A percentile compares a stretch with the other conserved stretches of the same genome.
Evolutionary conservation across 1,284 basidiomycete species (phyloP).

Genomic region (Ceratobasidium sp.): DNA sequence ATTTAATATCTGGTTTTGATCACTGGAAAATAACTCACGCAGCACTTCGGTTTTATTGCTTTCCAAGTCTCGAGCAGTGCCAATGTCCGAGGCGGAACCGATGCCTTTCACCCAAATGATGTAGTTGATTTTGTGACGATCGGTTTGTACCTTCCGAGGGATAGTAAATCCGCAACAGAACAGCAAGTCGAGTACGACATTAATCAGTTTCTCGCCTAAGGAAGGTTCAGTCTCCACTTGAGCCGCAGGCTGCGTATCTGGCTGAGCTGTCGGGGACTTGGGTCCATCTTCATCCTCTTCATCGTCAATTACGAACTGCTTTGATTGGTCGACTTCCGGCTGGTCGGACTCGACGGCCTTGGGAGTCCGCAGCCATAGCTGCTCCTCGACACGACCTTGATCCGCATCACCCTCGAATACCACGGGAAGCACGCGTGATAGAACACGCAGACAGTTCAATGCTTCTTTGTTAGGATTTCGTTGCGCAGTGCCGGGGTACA

Average conservation of each 20-base stretch:
- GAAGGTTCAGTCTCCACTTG: constrained; percentile 69
- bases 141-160: constrained; percentile 77
- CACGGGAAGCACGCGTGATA: constrained; percentile 87
- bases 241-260: constrained; percentile 50
- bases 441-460: constrained; percentile 86
- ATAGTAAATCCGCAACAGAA: constrained; percentile 94
- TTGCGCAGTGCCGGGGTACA: constrained; percentile 63
- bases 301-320: constrained; percentile 36
- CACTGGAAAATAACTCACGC: constrained; percentile 54
- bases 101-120: constrained; percentile 91
- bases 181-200: constrained; percentile 80
- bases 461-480: constrained; percentile 82
- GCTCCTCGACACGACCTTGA: constrained; percentile 70
- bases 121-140: constrained; percentile 87
- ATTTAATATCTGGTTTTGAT: background rate
- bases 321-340: constrained; percentile 13
- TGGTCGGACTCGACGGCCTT: constrained; percentile 45
- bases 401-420: constrained; percentile 85
- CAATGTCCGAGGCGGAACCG: constrained; percentile 80
- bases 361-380: constrained; percentile 75
- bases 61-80: constrained; percentile 74
- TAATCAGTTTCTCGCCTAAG: constrained; percentile 80
- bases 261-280: constrained; percentile 41
- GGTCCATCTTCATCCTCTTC: constrained; percentile 53
- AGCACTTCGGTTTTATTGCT: constrained; percentile 87